Evolutionary conservation across 140 eudicot species (phyloP), one percentile per base, ranked within the genome.

Genomic region (Ambrosia hybrid): DNA sequence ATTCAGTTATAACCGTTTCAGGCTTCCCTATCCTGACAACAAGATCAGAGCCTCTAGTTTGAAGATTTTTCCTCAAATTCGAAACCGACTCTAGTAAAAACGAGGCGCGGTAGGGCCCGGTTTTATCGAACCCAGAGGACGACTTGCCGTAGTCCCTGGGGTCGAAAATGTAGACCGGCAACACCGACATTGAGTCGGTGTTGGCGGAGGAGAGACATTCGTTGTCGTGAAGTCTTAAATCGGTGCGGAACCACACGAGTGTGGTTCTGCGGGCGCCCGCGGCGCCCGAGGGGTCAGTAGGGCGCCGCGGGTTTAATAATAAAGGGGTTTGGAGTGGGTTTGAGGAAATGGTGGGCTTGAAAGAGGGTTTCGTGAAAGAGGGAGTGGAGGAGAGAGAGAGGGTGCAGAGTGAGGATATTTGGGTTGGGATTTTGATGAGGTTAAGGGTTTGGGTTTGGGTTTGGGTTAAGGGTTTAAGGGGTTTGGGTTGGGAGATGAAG

Each of bases 311-410:
- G 63, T 57, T 57, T 4, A 57, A 10, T 8, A 37, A 16, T 2
- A 57, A 26, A 3, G 63, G 62, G 30, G 16, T 57, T 57, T 57
- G 63, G 6, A 57, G 63, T 16, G 63, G 63, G 63, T 57, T 57
- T 16, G 63, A 26, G 2, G 63, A 57, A n/a, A 57, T 21, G 37
- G 63, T 57, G 63, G 63, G 21, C 15, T 57, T 57, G 36, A 21
- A 57, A 5, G 2, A 21, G 63, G 63, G 63, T 57, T 57, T 57
- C 12, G 63, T 57, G 63, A 37, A 1, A 10, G 30, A 5, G 4
- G 12, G 3, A 30, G 17, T 4, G 26, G 15, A 5, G 8, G 30
- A 15, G 62, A 57, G 62, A 12, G 26, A 5, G 13, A 57, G 12
- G 62, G 6, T 17, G 11, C 3, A 5, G n/a, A 57, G 30, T 21